Percentiles rank a stretch among this genome's conserved stretches.
Conservation (phyloP, 177 flowering plant genomes). For the Vitis hybrid region DNA sequence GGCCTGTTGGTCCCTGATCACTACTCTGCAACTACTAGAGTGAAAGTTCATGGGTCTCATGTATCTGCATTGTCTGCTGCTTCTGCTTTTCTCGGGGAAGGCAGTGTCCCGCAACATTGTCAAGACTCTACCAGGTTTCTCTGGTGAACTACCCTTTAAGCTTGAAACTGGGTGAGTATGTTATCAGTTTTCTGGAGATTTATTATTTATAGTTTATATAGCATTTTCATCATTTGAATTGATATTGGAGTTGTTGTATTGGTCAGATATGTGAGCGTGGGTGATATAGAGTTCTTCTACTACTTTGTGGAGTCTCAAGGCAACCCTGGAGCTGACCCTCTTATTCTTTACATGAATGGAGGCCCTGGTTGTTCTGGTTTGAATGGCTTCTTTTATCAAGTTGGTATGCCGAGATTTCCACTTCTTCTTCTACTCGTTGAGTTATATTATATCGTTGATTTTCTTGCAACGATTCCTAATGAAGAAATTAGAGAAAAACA, state of each 20-base stretch:
- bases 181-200: background rate
- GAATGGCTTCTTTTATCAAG: slow-evolving; percentile 14
- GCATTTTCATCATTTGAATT: no score
- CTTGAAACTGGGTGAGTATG: slow-evolving; percentile 23
- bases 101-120: no score
- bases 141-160: background rate
- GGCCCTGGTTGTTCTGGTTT: slow-evolving; percentile 33
- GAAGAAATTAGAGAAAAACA: no score
- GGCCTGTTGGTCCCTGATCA: no score
- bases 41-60: no score
- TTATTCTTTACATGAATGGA: slow-evolving; percentile 26
- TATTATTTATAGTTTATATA: background rate
- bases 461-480: no score
- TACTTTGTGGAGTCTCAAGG: slow-evolving; percentile 13
- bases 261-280: background rate
- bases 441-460: no score
- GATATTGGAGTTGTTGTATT: background rate
- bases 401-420: background rate
- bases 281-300: slow-evolving; percentile 1
- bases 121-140: slow-evolving; percentile 6
- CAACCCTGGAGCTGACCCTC: slow-evolving; percentile 26
- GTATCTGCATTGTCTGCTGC: no score
- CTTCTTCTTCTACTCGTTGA: no score
- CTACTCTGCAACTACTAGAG: no score
- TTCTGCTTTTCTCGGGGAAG: no score